A percentile compares a stretch with the other conserved stretches of the same genome.
phyloP scores from a whole-genome alignment of 192 early-diverging fungal genomes.

The Bifiguratus adelaidae region DNA sequence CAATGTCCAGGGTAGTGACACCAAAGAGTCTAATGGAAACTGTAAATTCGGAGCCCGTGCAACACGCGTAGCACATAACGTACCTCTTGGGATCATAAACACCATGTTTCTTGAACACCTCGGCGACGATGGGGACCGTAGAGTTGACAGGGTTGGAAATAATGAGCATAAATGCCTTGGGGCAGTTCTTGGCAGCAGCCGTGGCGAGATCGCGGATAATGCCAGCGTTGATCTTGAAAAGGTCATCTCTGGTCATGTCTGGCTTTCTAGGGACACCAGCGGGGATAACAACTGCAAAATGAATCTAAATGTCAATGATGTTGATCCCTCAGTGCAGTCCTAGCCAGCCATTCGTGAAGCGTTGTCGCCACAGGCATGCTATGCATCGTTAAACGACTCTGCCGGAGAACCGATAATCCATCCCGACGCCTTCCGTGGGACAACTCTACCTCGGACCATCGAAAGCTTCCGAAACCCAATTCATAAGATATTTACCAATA shows the following conservation, averaged over 20 bases:
- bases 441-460: too few species aligned
- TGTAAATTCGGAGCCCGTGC: neutral
- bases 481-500: conserved; percentile 20
- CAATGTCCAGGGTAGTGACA: conserved; percentile 90
- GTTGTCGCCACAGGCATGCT: too few species aligned
- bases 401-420: too few species aligned
- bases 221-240: conserved; percentile 97
- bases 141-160: conserved; percentile 99
- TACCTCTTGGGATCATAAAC: conserved; percentile 76
- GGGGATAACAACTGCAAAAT: conserved; percentile 72
- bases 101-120: conserved; percentile 83
- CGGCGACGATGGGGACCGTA: conserved; percentile 91
- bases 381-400: too few species aligned
- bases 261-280: conserved; percentile 98
- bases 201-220: conserved; percentile 81
- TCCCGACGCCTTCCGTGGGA: too few species aligned
- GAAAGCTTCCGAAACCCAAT: too few species aligned
- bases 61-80: neutral
- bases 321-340: too few species aligned
- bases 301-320: too few species aligned
- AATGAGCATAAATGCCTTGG: conserved; percentile 78
- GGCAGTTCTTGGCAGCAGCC: conserved; percentile 68
- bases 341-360: too few species aligned
- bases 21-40: conserved; percentile 60
- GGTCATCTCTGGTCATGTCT: conserved; percentile 97